These are phyloP conservation scores for Globisporangium takayamanum DNA, from an alignment of 352 stramenopile genomes.

Conservation along the genomic window DNA sequence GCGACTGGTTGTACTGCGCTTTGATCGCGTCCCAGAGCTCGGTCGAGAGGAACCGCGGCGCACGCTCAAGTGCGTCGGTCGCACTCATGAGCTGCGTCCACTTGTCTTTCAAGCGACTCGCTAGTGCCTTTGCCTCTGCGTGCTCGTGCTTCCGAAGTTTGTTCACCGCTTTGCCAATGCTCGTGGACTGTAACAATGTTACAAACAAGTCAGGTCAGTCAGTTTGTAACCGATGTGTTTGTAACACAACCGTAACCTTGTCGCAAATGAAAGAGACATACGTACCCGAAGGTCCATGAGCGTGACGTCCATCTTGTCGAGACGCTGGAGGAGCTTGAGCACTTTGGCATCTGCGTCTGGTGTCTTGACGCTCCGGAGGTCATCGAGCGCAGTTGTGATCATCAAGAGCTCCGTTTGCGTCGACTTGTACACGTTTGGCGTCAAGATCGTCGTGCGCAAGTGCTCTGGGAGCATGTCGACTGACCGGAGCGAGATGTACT, in stretches of 20 bases:
- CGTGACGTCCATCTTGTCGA: slow-evolving; percentile 67
- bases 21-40: slow-evolving; percentile 74
- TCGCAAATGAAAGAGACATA: not conserved
- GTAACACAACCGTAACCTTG: slow-evolving; percentile 7
- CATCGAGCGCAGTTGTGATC: slow-evolving; percentile 58
- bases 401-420: slow-evolving; percentile 67
- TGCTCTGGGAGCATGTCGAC: slow-evolving; percentile 83
- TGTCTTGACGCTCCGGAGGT: slow-evolving; percentile 33
- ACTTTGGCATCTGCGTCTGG: slow-evolving; percentile 30
- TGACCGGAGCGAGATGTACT: slow-evolving; percentile 79
- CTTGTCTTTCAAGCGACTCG: slow-evolving; percentile 61
- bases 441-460: slow-evolving; percentile 71
- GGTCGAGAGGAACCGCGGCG: slow-evolving; percentile 52
- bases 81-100: slow-evolving; percentile 74
- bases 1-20: slow-evolving; percentile 78
- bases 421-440: slow-evolving; percentile 72
- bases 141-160: slow-evolving; percentile 78
- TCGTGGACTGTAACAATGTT: slow-evolving; percentile 46
- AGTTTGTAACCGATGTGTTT: not conserved
- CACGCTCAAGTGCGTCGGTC: slow-evolving; percentile 44
- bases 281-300: slow-evolving; percentile 74
- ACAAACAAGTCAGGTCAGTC: not conserved
- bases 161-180: slow-evolving; percentile 81
- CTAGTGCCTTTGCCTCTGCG: slow-evolving; percentile 32
- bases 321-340: slow-evolving; percentile 52